These are phyloP conservation scores for Gossypium longicalyx DNA, from an alignment of 345 rosid species.

Conservation along the genomic window DNA sequence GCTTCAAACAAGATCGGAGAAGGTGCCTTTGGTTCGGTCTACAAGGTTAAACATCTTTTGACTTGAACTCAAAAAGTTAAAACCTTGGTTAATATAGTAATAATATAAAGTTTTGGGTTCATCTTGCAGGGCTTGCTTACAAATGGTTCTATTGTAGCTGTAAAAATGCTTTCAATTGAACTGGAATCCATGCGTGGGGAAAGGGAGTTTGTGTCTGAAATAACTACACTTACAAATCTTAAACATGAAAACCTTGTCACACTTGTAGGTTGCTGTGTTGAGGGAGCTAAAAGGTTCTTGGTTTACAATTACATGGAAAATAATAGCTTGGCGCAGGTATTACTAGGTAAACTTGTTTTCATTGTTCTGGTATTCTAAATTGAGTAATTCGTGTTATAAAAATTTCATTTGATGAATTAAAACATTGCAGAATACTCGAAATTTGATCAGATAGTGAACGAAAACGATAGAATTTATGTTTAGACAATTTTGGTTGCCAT, in stretches of 20 bases:
- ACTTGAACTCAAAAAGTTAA: not conserved
- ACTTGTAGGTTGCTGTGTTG: constrained; percentile 57
- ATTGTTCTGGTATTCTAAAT: not conserved
- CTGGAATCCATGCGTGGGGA: constrained; percentile 55
- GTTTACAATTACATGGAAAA: constrained; percentile 62
- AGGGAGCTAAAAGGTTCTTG: constrained; percentile 43
- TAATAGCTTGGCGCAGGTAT: constrained; percentile 39
- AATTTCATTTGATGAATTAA: not conserved
- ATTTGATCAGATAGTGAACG: not conserved
- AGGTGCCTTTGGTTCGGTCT: constrained; percentile 58
- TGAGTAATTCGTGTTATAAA: not conserved
- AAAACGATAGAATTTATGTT: not conserved
- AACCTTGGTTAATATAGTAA: not conserved
- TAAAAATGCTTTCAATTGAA: constrained; percentile 49
- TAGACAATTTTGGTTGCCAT: constrained; percentile 11
- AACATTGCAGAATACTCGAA: not conserved
- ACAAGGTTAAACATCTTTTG: constrained; percentile 31
- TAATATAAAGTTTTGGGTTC: not conserved
- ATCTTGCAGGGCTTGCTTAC: constrained; percentile 37
- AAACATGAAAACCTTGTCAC: constrained; percentile 50
- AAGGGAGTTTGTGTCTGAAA: constrained; percentile 55
- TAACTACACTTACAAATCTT: constrained; percentile 40
- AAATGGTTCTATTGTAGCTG: constrained; percentile 40
- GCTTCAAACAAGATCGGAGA: constrained; percentile 53
- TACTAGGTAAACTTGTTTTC: constrained; percentile 33